phyloP scores from a whole-genome alignment of 345 rosid genomes.

The Eucalyptus regnans region DNA sequence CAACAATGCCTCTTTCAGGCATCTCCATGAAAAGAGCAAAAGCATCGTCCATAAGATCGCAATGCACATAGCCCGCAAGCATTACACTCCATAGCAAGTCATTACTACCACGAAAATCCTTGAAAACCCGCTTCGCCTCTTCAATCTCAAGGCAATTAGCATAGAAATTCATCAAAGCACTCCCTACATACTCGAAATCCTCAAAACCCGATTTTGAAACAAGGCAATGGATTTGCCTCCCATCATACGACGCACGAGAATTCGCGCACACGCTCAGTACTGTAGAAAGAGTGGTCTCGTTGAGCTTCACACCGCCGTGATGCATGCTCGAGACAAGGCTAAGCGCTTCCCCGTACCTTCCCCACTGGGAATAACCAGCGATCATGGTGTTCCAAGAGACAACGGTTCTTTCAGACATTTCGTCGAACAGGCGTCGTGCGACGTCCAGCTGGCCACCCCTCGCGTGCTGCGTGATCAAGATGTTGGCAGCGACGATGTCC shows the following conservation, averaged over 20 bases:
- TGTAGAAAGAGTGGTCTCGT: slow-evolving; percentile 21
- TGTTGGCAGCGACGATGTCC: slow-evolving; percentile 13
- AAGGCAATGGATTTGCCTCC: slow-evolving; percentile 27
- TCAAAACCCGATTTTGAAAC: slow-evolving; percentile 21
- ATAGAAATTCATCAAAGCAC: slow-evolving; percentile 32
- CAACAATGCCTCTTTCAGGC: slow-evolving; percentile 31
- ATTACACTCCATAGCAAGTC: slow-evolving; percentile 27
- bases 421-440: slow-evolving; percentile 39
- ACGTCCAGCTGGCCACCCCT: slow-evolving; percentile 7
- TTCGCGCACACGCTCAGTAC: slow-evolving; percentile 21
- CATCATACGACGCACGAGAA: slow-evolving; percentile 2
- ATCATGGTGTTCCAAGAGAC: slow-evolving; percentile 39
- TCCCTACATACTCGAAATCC: slow-evolving; percentile 31
- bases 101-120: slow-evolving; percentile 15
- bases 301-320: slow-evolving; percentile 3
- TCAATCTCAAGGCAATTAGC: slow-evolving; percentile 13
- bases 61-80: slow-evolving; percentile 36
- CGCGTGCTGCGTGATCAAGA: background rate
- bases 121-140: slow-evolving; percentile 24
- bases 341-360: slow-evolving; percentile 14
- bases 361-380: slow-evolving; percentile 29
- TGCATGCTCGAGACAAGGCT: slow-evolving; percentile 22
- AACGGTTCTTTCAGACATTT: slow-evolving; percentile 30
- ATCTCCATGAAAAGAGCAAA: slow-evolving; percentile 21
- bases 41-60: slow-evolving; percentile 26